phyloP scores from a whole-genome alignment of 306 rosid species.

The Medicago lupulina region DNA sequence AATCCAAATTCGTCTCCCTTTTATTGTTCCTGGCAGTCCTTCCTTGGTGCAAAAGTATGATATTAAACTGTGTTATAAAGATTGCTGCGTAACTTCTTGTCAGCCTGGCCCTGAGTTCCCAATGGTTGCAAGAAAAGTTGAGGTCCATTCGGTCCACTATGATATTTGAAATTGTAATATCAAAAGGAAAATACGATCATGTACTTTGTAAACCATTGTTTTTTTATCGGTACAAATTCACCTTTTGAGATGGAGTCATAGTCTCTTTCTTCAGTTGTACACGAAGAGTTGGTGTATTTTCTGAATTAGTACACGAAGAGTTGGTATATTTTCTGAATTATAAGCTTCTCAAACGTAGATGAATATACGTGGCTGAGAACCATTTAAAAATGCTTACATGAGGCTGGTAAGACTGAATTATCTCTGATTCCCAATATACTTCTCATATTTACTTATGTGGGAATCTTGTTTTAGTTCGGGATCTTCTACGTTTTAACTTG shows the following conservation, averaged over 20 bases:
- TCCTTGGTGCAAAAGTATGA: conserved; percentile 69
- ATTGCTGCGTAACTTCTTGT: conserved; percentile 36
- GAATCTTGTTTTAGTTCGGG: neutral
- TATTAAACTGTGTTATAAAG: conserved; percentile 35
- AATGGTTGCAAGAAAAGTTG: conserved; percentile 40
- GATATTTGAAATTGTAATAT: neutral
- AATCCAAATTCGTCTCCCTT: neutral
- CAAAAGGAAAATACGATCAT: neutral
- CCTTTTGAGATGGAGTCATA: conserved; percentile 33
- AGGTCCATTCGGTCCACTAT: conserved; percentile 44
- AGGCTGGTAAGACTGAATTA: neutral
- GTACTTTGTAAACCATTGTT: neutral
- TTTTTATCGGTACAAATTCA: neutral
- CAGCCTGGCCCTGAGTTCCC: conserved; percentile 45
- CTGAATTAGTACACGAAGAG: conserved; percentile 55
- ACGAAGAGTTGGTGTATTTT: conserved; percentile 42
- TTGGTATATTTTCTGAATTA: conserved; percentile 44
- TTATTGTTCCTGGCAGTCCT: conserved; percentile 61
- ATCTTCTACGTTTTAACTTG: neutral
- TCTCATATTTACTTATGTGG: neutral
- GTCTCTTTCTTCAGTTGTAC: conserved; percentile 57
- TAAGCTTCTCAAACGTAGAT: conserved; percentile 41
- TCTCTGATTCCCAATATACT: neutral
- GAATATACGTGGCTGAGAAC: conserved; percentile 40
- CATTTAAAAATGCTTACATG: conserved; percentile 38